phyloP scores from a whole-genome alignment of 202 grass and related monocot species.

The Elaeis oleifera region DNA sequence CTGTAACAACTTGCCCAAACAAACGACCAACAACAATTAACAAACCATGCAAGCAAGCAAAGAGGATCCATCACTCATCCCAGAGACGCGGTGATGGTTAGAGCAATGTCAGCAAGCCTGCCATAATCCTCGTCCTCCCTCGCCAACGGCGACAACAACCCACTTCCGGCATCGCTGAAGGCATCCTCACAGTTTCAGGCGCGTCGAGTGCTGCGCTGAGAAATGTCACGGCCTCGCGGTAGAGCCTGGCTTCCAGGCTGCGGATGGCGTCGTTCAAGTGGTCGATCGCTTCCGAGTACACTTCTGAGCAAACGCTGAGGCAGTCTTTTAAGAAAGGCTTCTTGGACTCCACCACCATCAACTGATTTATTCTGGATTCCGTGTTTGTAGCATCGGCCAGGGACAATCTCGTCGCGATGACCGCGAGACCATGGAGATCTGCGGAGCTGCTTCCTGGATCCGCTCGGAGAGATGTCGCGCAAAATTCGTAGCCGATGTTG shows the following conservation, averaged over 20 bases:
- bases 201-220: conserved; percentile 5
- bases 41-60: no score
- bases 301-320: not conserved
- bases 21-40: no score
- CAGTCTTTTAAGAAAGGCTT: not conserved
- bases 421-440: conserved; percentile 1
- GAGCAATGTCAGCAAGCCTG: no score
- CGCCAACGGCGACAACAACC: not conserved
- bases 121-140: not conserved
- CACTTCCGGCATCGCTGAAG: not conserved
- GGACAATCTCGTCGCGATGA: not conserved
- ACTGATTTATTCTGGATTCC: no score
- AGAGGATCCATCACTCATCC: no score
- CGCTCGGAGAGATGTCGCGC: not conserved
- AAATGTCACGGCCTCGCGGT: conserved; percentile 7
- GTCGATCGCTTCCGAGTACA: conserved; percentile 2
- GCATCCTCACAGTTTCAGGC: conserved; percentile 13
- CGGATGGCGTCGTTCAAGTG: conserved; percentile 7
- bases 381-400: no score
- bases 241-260: not conserved
- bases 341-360: no score
- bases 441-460: not conserved
- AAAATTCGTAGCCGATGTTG: conserved; percentile 4
- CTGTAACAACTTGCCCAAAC: no score
- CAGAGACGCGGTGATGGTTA: no score